Base-by-base conservation (phyloP, 331 rosid genomes). In the Acacia concinna region DNA sequence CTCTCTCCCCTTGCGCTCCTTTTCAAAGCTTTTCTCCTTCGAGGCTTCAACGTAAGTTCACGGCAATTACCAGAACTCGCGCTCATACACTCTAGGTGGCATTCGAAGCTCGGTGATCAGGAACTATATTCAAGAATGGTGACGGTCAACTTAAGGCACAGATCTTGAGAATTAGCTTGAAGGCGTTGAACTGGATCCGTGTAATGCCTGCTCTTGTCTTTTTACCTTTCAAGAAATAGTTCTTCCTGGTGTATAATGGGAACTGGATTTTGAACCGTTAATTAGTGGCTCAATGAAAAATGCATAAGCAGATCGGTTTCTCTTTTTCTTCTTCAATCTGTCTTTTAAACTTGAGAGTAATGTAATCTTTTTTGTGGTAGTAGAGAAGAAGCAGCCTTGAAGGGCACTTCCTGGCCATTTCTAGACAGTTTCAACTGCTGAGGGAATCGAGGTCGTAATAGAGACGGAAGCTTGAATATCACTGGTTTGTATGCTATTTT, bases 101-200 rank as follows among this genome's bases (percentile, higher is more conserved):
- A 20, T 71, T 51, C 44, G 14, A 59, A 28, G 73, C 71, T 30
- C 56, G 38, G 70, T n/a, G 40, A 10, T 51, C 71, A 62, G 37
- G 52, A 68, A 59, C 9, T 34, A 4, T 46, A 38, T 52, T 74
- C 82, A 64, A 57, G 60, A 79, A 78, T n/a, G 34, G 21, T 46
- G 37, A 4, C n/a, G 35, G 68, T 78, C 76, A 68, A 64, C 73
- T 52, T 73, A n/a, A 46, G 35, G 8, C 41, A 72, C 20, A 66
- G 37, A 56, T 74, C 80, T 82, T 74, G 78, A 67, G 54, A 65
- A 21, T 34, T 43, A 32, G 51, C 79, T 49, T 52, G 28, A 73
- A 37, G 18, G 43, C 54, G 17, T 57, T 15, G 37, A 34, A 43
- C 52, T 23, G 52, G 43, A 68, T 69, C 81, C 76, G 25, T 71